Base-by-base conservation (phyloP, 345 rosid species). In the Clausena lansium region DNA sequence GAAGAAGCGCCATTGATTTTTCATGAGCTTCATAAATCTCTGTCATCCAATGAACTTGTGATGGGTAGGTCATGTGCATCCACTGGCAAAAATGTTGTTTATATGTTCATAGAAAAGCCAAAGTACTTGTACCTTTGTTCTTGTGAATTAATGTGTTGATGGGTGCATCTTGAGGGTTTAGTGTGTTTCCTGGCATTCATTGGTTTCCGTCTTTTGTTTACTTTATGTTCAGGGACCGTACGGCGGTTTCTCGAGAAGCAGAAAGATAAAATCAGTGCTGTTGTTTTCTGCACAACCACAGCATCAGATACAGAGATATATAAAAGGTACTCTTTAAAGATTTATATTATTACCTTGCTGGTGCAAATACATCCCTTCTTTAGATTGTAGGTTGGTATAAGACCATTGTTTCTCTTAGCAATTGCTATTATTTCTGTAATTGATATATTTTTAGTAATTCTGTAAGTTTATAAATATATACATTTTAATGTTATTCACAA, bases 181-280 rank as follows among this genome's bases (percentile, higher is more conserved):
- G 30, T 75, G 14, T 47, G 62, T 52, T 22, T 66, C 33, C 19
- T 61, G 15, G 25, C 30, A 70, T 28, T 64, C 39, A 57, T 54
- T 19, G 11, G 71, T 17, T 38, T 50, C 36, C 33, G 72, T 74
- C 75, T 63, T 67, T 80, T 52, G 71, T 82, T 78, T 50, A 32
- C 67, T 85, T 54, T 81, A 47, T 84, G 61, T 83, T 74, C 80
- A 96, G 99, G 99, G 81, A 94, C 98, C 73, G 88, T 96, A 62
- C 92, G 99, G 71, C 95, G 98, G 73, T 88, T 96, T 79, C 90
- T 96, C 28, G 99, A 92, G 85, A 96, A 94, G 84, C 98, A 96
- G 81, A 93, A 88, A 83, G 95, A 90, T 85, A 91, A 86, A 78
- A 82, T 96, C 39, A 85, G 79, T 71, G 98, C 99, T n/a, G 87